phyloP scores from a whole-genome alignment of 1,284 basidiomycete genomes.

The Testicularia cyperi region DNA sequence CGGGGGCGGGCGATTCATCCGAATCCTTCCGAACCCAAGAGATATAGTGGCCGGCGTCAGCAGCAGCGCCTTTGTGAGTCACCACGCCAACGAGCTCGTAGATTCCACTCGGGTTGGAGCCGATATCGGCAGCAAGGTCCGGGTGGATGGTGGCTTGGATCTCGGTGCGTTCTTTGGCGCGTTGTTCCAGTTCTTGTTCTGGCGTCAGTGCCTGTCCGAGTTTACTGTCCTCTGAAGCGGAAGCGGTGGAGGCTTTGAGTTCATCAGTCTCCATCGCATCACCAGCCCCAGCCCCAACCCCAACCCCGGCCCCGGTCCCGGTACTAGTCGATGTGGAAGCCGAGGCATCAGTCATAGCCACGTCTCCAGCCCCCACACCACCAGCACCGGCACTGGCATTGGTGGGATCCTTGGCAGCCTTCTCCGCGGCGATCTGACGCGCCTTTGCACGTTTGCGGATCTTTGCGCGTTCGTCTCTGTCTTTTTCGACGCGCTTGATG shows the following conservation, averaged over 20 bases:
- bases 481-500: constrained; percentile 78
- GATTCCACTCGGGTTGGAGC: constrained; percentile 72
- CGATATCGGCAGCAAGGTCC: constrained; percentile 70
- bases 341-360: constrained; percentile 62
- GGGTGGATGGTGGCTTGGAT: constrained; percentile 66
- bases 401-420: constrained; percentile 14
- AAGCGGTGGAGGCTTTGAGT: not conserved
- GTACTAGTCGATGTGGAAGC: not conserved
- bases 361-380: too few species aligned
- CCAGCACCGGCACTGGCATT: constrained; percentile 42
- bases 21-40: constrained; percentile 69
- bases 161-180: constrained; percentile 37
- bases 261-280: not conserved
- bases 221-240: constrained; percentile 5
- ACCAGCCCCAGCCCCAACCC: not conserved
- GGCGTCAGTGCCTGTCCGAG: constrained; percentile 65
- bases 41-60: constrained; percentile 91
- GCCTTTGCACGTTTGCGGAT: constrained; percentile 74
- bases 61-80: constrained; percentile 92
- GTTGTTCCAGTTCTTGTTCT: constrained; percentile 66
- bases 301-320: too few species aligned
- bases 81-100: constrained; percentile 91
- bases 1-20: too few species aligned
- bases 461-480: constrained; percentile 79
- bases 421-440: constrained; percentile 56